Base-by-base conservation (phyloP, 805 yeast species). In the Hermanozyma aechmeae region DNA sequence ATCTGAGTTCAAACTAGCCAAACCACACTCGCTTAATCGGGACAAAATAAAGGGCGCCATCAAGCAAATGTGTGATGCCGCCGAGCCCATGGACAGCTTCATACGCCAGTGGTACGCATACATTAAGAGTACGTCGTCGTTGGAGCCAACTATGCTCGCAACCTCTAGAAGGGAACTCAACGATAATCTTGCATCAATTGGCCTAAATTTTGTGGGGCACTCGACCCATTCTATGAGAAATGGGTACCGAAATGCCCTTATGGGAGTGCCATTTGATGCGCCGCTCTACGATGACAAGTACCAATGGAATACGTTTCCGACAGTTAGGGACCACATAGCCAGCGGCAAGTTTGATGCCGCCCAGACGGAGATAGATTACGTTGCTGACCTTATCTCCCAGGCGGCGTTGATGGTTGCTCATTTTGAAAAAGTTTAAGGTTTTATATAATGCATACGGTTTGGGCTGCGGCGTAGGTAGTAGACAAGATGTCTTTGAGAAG, bases 151-250 rank as follows among this genome's bases (percentile, higher is more conserved):
- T 2, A 48, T 79, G 32, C 56, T 83, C 23, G 68, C 87, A 0
- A 74, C 77, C 26, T 76, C 72, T 38, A 64, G 97, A 43, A 73
- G 83, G 79, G 73, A 73, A 32, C 81, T 92, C 83, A 87, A 87
- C 51, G 66, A 73, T n/a, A 73, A 73, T 35, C 53, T 84, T 43
- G 51, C 71, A 3, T 50, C 56, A 11, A 61, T 82, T 33, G 79
- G 76, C 37, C 69, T 68, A 37, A 50, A 61, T 13, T 68, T 82
- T 38, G 45, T 78, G 7, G 48, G 59, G 5, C 48, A 59, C 2
- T 57, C 54, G 6, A 72, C 72, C 1, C 42, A 71, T 1, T 61
- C 62, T 4, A 46, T 55, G 5, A 63, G 95, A 20, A 61, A 72
- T 11, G 86, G 87, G 61, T 80, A 72, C 46, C 63, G 67, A 42